Evolutionary conservation across 768 basidiomycete genomes (phyloP).

Genomic region (Leccinum pellstonianum): DNA sequence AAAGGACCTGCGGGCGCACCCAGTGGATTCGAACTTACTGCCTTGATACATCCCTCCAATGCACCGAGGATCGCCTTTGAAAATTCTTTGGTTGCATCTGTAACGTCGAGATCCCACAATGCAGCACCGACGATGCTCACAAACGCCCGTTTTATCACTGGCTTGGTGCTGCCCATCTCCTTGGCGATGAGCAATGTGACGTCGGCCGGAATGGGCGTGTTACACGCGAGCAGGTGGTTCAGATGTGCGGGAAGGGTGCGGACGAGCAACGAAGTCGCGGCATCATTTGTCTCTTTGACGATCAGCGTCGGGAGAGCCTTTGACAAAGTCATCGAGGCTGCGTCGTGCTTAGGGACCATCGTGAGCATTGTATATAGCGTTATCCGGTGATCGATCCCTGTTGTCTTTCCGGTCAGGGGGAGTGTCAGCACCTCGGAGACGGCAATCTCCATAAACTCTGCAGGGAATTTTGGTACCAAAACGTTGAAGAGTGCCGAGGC

Average conservation of each 20-base stretch:
- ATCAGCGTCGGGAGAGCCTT: slow-evolving; percentile 44
- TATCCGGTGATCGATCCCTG: slow-evolving; percentile 82
- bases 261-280: slow-evolving; percentile 53
- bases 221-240: slow-evolving; percentile 44
- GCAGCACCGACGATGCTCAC: slow-evolving; percentile 60
- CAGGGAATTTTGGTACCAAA: slow-evolving; percentile 36
- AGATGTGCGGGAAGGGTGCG: slow-evolving; percentile 61
- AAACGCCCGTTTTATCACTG: slow-evolving; percentile 57
- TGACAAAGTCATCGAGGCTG: slow-evolving; percentile 45
- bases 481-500: slow-evolving; percentile 58
- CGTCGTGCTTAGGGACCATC: slow-evolving; percentile 45
- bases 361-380: slow-evolving; percentile 79
- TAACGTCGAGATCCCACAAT: slow-evolving; percentile 46
- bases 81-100: slow-evolving; percentile 49
- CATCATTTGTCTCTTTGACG: slow-evolving; percentile 79
- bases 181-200: slow-evolving; percentile 54
- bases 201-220: slow-evolving; percentile 44
- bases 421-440: slow-evolving; percentile 69
- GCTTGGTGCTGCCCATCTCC: slow-evolving; percentile 71
- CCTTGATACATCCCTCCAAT: slow-evolving; percentile 71
- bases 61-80: slow-evolving; percentile 54
- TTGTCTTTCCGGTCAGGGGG: slow-evolving; percentile 81
- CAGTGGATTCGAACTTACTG: slow-evolving; percentile 57
- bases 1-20: slow-evolving; percentile 63
- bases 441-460: slow-evolving; percentile 43